These are phyloP conservation scores for Vinca major DNA, from an alignment of 305 asterid genomes.

Conservation along the genomic window DNA sequence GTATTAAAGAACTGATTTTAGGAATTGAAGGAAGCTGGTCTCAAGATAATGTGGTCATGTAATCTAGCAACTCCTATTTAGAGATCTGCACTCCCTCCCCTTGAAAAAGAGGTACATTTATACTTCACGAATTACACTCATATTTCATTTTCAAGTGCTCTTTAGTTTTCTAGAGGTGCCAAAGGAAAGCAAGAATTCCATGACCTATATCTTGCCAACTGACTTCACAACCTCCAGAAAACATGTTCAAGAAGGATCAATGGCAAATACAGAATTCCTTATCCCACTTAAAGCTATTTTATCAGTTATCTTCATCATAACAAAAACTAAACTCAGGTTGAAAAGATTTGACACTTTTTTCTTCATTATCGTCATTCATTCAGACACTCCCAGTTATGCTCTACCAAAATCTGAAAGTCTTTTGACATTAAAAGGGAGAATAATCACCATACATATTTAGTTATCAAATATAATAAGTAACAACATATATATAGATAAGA, in stretches of 20 bases:
- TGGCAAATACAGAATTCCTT: not conserved
- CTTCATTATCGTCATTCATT: not conserved
- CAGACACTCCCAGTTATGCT: not conserved
- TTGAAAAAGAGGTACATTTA: not conserved
- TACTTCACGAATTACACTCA: not conserved
- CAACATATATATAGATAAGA: too few species aligned
- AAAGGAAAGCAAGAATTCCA: not conserved
- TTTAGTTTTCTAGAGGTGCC: not conserved
- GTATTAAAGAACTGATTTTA: not conserved
- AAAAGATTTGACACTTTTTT: not conserved
- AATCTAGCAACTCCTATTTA: not conserved
- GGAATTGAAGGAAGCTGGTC: not conserved
- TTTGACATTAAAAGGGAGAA: not conserved
- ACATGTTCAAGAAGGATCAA: not conserved
- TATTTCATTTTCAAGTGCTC: not conserved
- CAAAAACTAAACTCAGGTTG: not conserved
- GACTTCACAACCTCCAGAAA: not conserved
- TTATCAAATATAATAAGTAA: conserved; percentile 1
- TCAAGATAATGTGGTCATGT: not conserved
- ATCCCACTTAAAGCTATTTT: not conserved
- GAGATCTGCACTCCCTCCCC: not conserved
- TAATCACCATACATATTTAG: not conserved
- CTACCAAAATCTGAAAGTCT: not conserved
- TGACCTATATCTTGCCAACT: not conserved
- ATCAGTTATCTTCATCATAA: not conserved